A percentile compares a stretch with the other conserved stretches of the same genome.
Evolutionary conservation across 2,329 filamentous ascomycete genomes (phyloP).

Genomic region (Colletotrichum lupini): DNA sequence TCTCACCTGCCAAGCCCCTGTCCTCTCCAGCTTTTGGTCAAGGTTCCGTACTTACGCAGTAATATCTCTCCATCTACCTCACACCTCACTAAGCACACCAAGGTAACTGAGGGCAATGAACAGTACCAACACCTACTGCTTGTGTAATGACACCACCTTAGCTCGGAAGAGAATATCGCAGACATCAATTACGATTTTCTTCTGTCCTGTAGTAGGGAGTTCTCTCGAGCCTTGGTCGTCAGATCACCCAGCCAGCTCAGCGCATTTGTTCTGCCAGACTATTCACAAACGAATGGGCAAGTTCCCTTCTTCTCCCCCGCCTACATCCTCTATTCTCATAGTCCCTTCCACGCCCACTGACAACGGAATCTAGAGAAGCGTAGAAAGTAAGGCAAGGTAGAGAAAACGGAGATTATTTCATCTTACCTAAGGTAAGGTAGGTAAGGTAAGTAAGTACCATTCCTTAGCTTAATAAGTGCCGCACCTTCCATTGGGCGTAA

Average conservation of each 20-base stretch:
- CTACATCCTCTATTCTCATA: not conserved
- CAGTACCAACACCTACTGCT: not conserved
- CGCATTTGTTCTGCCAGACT: no score
- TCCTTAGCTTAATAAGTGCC: not conserved
- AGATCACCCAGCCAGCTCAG: no score
- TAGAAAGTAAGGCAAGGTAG: not conserved
- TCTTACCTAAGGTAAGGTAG: no score
- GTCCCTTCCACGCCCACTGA: not conserved
- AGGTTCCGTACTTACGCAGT: not conserved
- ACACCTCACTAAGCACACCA: not conserved
- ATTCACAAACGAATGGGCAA: no score
- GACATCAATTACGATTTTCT: no score
- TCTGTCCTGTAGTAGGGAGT: no score
- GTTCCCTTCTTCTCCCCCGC: not conserved
- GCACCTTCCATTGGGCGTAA: not conserved
- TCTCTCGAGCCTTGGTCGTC: no score
- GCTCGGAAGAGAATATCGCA: not conserved
- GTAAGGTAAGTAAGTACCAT: no score
- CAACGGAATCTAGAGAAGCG: not conserved
- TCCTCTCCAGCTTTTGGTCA: not conserved
- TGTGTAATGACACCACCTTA: not conserved
- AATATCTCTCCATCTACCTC: not conserved
- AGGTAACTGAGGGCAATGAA: not conserved
- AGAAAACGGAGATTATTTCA: not conserved
- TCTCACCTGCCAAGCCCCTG: not conserved